Conservation (phyloP, 208 protist species). For the Leishmania lainsoni region DNA sequence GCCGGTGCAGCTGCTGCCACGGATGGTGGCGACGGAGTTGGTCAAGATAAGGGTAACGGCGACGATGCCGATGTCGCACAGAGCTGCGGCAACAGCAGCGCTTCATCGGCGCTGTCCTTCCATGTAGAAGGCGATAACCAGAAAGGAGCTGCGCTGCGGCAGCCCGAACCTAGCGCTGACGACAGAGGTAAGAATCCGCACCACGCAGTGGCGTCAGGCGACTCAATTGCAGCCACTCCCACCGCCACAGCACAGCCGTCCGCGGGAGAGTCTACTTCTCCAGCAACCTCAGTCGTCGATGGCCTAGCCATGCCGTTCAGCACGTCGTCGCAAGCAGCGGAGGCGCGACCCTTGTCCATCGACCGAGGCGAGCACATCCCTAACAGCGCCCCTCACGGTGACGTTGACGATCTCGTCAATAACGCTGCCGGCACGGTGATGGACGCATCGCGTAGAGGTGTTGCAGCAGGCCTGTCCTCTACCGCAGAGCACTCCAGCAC, state of each 20-base stretch:
- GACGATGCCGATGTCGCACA: background rate
- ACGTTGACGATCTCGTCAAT: background rate
- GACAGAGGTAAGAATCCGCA: background rate
- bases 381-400: background rate
- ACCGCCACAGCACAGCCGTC: background rate
- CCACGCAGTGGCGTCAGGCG: background rate
- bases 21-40: background rate
- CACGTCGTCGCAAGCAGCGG: background rate
- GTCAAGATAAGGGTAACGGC: background rate
- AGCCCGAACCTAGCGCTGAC: background rate
- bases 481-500: background rate
- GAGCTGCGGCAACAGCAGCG: slow-evolving; percentile 9
- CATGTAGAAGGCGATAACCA: background rate
- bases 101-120: background rate
- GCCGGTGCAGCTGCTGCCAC: background rate
- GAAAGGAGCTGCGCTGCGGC: background rate
- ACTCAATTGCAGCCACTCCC: background rate
- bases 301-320: background rate
- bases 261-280: background rate
- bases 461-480: background rate
- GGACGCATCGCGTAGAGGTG: background rate
- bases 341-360: slow-evolving; percentile 7
- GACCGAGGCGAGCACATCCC: slow-evolving; percentile 4
- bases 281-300: background rate
- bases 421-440: background rate